Evolutionary conservation across 179 eudicot genomes (phyloP), one percentile per base, ranked within the genome.

Genomic region (Carnegiea gigantea): DNA sequence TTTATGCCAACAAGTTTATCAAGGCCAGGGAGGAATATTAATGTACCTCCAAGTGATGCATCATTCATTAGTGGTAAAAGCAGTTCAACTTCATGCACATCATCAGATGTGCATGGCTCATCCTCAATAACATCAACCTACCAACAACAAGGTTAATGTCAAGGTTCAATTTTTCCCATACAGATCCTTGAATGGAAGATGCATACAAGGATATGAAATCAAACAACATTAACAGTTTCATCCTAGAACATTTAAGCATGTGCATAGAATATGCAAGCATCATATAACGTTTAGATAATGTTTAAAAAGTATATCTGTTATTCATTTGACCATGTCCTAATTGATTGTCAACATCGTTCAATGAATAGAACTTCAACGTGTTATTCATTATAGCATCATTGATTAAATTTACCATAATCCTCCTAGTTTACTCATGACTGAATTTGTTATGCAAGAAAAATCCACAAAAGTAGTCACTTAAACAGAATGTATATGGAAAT

Each of bases 31-130:
- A 76, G 79, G 70, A 76, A 54, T 44, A 17, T 80, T 49, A 76
- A 60, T 81, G 84, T 82, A 94, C 98, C 98, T 90, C 89, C 95
- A 60, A 88, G 43, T 72, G 84, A 89, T 71, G 83, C 84, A 78
- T 90, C 90, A 82, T 92, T 88, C 93, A 92, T 85, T 70, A 91
- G 85, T 51, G 98, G 99, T 62, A 94, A 79, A 81, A 96, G 93
- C 87, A 96, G 88, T 87, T 96, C 92, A 84, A 96, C 93, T 80
- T 92, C 93, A 85, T 92, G 98, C 82, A 85, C 75, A 68, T 86
- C 88, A 84, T 89, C 91, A 76, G 91, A 86, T 62, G 84, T 80
- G 81, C 83, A 90, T 24, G 86, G 90, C 78, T 86, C 92, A 78
- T 90, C 92, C 77, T 89, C 90, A 80, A 74, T 83, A 84, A 85